phyloP scores from a whole-genome alignment of 352 stramenopile species.

The Lagenidium sp. region DNA sequence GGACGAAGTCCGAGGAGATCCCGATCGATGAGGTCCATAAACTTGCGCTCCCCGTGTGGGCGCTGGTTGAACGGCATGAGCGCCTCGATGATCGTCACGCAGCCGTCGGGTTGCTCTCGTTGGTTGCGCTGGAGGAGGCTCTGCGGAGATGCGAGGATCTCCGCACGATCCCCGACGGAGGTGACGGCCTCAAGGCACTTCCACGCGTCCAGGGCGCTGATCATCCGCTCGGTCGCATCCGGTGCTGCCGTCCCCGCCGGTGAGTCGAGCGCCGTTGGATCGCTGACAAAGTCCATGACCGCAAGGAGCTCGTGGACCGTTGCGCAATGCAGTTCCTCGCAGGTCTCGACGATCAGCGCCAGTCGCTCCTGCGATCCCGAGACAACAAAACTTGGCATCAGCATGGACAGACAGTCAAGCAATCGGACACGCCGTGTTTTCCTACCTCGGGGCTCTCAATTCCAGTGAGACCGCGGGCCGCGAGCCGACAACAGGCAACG shows the following conservation, averaged over 20 bases:
- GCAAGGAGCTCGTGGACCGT: conserved; percentile 24
- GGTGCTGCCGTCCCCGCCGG: no score
- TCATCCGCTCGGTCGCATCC: conserved; percentile 2
- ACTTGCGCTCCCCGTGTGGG: conserved; percentile 45
- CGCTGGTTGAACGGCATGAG: conserved; percentile 54
- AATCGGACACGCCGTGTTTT: no score
- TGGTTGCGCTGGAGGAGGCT: conserved; percentile 28
- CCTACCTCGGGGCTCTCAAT: conserved; percentile 5
- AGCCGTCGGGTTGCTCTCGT: conserved; percentile 13
- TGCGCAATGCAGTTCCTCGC: conserved; percentile 25
- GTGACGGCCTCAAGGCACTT: conserved; percentile 54
- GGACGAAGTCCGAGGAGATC: conserved; percentile 44
- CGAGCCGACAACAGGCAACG: conserved; percentile 27
- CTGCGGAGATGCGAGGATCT: conserved; percentile 28
- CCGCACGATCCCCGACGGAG: conserved; percentile 17
- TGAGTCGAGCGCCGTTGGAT: no score
- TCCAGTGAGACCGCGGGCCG: conserved; percentile 1
- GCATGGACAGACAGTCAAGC: not conserved
- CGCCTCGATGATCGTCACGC: conserved; percentile 25
- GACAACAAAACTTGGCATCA: not conserved
- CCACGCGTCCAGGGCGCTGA: conserved; percentile 55
- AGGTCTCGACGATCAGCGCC: conserved; percentile 30
- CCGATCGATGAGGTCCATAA: conserved; percentile 51
- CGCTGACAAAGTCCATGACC: conserved; percentile 19
- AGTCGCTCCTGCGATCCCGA: conserved; percentile 22